Base-by-base conservation (phyloP, 2,329 filamentous ascomycete genomes). In the Talaromyces sp. region DNA sequence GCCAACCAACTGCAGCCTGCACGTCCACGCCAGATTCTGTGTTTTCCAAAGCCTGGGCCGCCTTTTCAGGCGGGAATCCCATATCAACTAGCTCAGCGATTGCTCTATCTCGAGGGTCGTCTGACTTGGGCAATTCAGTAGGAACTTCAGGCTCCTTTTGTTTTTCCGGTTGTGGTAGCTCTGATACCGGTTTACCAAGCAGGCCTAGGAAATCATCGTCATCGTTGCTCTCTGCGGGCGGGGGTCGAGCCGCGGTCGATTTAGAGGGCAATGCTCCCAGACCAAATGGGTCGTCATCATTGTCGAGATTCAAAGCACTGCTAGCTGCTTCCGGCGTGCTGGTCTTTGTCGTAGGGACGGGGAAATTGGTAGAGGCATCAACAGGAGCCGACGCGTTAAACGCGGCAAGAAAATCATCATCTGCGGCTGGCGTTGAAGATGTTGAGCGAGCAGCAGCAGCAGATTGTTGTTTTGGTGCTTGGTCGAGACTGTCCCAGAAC, bases 41-140 rank as follows among this genome's bases (percentile, higher is more conserved):
- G 68, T 91, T 89, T 11, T 86, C 86, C 46, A 99, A 77, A 5
- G 92, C 95, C 64, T 88, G 82, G 58, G 84, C 84, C n/a, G 95
- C 89, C 69, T 92, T 91, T 61, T 96, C 90, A 0, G 87, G 83
- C 0, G 91, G 86, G 68, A 99, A 99, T 0, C 95, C 95, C 85
- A 98, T 98, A 66, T 97, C 93, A 3, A 97, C 86, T 27, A 99
- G 79, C 72, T 98, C 91, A 10, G 90, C 91, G 27, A 98, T 85
- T 10, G 92, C 90, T 66, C 84, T 86, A 69, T 96, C 91, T 61
- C 89, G 87, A 1, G 85, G 86, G 67, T 78, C 78, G 2, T 68
- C 68, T 2, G 73, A 69, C 54, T 67, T 70, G 2, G 68, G 68
- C 24, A 69, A 66, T 43, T 61, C 60, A 55, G 62, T 51, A 24